Base-by-base conservation (phyloP, 768 basidiomycete genomes). In the Sporobolomyces pararoseus region DNA sequence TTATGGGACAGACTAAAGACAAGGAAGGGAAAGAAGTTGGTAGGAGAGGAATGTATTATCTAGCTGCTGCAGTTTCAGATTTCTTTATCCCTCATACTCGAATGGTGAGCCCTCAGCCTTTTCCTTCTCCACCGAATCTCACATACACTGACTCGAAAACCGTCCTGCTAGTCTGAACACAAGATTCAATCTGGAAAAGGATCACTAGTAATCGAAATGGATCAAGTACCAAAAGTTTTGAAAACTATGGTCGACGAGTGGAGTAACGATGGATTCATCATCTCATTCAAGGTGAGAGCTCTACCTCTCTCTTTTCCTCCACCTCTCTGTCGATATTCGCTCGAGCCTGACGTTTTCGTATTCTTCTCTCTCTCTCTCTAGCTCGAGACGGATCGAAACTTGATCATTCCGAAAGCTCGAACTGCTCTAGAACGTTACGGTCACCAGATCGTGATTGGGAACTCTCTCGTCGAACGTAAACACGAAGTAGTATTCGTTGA, bases 111-210 rank as follows among this genome's bases (percentile, higher is more conserved):
- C 37, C 25, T 60, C n/a, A 54, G 27, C 29, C 46, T 37, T 66
- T 27, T 53, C 46, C n/a, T n/a, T n/a, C n/a, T n/a, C n/a, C n/a
- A n/a, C n/a, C n/a, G n/a, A n/a, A n/a, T n/a, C n/a, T n/a, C n/a
- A n/a, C n/a, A 51, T n/a, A 37, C n/a, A 47, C 35, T 31, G 10
- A 7, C 23, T 37, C 7, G 13, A 47, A 13, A 47, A 42, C 39
- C 10, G 17, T 9, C 10, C 39, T 42, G 39, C 9, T 42, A 96
- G 95, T 89, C 91, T 2, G 92, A 91, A 80, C 96, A 99, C 81
- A 99, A 99, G 82, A 98, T 99, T 44, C 95, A 98, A 77, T 96
- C 93, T 1, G 90, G 91, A 34, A 93, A 95, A 78, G 95, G 94
- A 2, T 94, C 88, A 73, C 82, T 98, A 31, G 85, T 86, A 53